Conservation (phyloP, 139 green algal species). For the Chlorella vulgaris region DNA sequence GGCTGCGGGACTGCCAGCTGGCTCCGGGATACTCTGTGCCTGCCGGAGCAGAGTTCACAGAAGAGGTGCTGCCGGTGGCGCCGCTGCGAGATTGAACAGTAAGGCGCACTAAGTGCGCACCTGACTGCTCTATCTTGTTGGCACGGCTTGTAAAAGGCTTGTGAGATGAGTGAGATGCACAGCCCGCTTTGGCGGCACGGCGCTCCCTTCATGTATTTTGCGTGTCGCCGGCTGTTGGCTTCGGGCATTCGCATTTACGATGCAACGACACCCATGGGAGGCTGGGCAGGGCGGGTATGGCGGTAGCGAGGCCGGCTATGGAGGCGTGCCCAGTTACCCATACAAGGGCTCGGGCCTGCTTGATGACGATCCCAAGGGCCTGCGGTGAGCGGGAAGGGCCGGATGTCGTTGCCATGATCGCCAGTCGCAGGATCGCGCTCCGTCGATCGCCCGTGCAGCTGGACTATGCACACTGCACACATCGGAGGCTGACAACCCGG, state of each 20-base stretch:
- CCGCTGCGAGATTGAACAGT: background rate
- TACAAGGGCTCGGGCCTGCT: conserved; percentile 11
- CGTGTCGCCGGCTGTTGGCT: no score
- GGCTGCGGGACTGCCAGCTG: conserved; percentile 80
- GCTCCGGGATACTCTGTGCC: conserved; percentile 61
- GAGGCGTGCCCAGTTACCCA: background rate
- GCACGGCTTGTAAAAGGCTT: background rate
- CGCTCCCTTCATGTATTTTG: no score
- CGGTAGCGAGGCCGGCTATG: background rate
- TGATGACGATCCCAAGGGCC: background rate
- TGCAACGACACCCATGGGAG: no score
- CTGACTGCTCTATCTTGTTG: background rate
- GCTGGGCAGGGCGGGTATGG: no score
- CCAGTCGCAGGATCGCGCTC: no score
- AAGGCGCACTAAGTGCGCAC: background rate
- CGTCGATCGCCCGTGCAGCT: no score
- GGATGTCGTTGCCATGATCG: no score
- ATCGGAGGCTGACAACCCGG: no score
- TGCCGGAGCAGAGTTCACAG: conserved; percentile 62
- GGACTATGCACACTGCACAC: background rate
- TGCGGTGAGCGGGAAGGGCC: background rate
- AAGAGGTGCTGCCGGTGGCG: conserved; percentile 58
- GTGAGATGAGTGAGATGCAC: no score
- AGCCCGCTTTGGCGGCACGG: no score
- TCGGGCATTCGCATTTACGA: no score